Conservation (phyloP, 257 asterid species). For the Agastache rugosa region DNA sequence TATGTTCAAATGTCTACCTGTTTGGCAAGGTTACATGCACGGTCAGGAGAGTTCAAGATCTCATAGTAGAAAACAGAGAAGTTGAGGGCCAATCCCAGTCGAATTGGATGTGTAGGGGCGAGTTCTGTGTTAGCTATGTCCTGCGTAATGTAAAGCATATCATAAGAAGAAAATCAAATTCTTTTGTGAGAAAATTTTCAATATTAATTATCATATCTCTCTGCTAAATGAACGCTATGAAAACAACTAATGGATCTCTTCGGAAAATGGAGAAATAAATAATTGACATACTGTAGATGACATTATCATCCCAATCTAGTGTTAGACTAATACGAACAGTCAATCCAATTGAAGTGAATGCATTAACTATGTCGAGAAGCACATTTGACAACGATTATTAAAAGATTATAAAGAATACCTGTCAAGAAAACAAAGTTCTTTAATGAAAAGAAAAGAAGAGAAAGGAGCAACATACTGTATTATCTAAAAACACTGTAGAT, state of each 20-base stretch:
- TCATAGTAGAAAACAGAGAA: slow-evolving; percentile 63
- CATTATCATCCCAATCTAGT: not conserved
- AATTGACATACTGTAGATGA: not conserved
- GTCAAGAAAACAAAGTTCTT: not conserved
- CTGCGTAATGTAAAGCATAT: slow-evolving; percentile 36
- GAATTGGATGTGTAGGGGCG: slow-evolving; percentile 63
- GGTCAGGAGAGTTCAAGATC: slow-evolving; percentile 66
- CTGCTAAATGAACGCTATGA: not conserved
- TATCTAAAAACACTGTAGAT: not conserved
- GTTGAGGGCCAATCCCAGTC: slow-evolving; percentile 60
- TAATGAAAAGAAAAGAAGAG: not conserved
- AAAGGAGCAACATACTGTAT: not conserved
- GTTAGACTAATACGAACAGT: not conserved
- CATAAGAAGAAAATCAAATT: slow-evolving; percentile 7
- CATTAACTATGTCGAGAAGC: not conserved
- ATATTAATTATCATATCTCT: not conserved
- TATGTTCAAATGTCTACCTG: slow-evolving; percentile 33
- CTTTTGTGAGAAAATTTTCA: not conserved
- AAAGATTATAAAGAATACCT: not conserved
- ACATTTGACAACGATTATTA: not conserved
- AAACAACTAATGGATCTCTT: not conserved
- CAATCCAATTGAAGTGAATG: not conserved
- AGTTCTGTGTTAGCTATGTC: slow-evolving; percentile 60
- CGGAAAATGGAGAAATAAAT: not conserved
- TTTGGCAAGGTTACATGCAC: slow-evolving; percentile 66